phyloP scores from a whole-genome alignment of 2,329 filamentous ascomycete genomes.

The Ceratocystis diversiconidia region DNA sequence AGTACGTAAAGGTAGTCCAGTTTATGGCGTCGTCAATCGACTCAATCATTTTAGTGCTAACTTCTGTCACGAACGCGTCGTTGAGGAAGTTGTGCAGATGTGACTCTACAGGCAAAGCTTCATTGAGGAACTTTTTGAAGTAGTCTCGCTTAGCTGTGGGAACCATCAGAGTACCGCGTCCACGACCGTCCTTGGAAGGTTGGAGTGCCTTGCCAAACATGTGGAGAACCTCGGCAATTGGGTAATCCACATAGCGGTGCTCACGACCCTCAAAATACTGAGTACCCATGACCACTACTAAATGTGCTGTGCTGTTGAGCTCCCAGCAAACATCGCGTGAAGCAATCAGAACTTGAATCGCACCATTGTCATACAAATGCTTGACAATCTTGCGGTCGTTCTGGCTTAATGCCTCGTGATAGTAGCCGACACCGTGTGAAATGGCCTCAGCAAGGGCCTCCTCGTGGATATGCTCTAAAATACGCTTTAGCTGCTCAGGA shows the following conservation, averaged over 20 bases:
- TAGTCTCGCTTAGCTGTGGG: conserved; percentile 89
- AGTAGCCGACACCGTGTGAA: conserved; percentile 90
- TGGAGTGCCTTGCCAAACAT: conserved; percentile 94
- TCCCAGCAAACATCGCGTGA: conserved; percentile 93
- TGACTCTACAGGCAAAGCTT: conserved; percentile 89
- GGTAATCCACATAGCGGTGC: conserved; percentile 94
- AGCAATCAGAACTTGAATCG: conserved; percentile 67
- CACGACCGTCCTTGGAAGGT: conserved; percentile 61
- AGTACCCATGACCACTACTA: conserved; percentile 94
- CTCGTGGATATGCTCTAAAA: conserved; percentile 74
- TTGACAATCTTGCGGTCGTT: conserved; percentile 90
- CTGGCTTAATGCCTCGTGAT: conserved; percentile 78
- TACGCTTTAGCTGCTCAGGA: conserved; percentile 63
- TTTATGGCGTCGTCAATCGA: conserved; percentile 95
- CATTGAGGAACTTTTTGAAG: conserved; percentile 97
- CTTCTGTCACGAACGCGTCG: conserved; percentile 92
- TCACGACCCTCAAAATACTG: conserved; percentile 95
- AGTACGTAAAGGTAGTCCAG: conserved; percentile 97
- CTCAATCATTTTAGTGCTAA: conserved; percentile 88
- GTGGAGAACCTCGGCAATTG: conserved; percentile 82
- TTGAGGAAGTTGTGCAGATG: conserved; percentile 83
- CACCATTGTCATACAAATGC: conserved; percentile 77
- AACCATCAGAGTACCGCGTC: conserved; percentile 91
- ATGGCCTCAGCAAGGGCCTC: conserved; percentile 76
- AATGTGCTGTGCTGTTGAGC: conserved; percentile 69